These are phyloP conservation scores for Phytophthora fragariaefolia DNA, from an alignment of 352 stramenopile species.

Conservation along the genomic window DNA sequence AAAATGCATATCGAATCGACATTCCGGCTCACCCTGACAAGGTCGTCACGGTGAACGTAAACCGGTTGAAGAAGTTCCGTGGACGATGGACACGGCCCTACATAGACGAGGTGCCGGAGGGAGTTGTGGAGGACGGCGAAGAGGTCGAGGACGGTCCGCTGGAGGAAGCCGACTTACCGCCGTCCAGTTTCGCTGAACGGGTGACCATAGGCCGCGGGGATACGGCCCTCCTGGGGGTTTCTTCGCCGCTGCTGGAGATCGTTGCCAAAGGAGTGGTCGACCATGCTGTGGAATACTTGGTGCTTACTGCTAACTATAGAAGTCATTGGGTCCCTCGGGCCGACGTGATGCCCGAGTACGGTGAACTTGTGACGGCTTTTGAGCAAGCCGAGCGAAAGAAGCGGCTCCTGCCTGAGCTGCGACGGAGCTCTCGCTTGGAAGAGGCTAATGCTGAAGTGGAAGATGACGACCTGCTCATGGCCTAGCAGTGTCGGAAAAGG, in stretches of 20 bases:
- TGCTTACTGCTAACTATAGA: slow-evolving; percentile 2
- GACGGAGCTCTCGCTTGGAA: neutral
- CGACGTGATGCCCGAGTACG: too few species aligned
- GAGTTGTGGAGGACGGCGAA: neutral
- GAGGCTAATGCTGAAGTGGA: slow-evolving; percentile 1
- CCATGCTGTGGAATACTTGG: neutral
- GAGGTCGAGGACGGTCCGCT: neutral
- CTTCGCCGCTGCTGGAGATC: neutral
- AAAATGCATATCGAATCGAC: slow-evolving; percentile 2
- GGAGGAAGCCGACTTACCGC: neutral
- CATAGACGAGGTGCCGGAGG: neutral
- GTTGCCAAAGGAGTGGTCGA: neutral
- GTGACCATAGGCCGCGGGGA: slow-evolving; percentile 1
- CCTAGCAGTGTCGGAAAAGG: too few species aligned
- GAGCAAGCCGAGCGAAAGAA: neutral
- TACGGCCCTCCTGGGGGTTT: neutral
- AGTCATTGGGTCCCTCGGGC: neutral
- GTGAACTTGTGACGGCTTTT: neutral
- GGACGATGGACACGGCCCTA: neutral
- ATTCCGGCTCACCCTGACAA: slow-evolving; percentile 8
- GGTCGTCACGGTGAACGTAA: slow-evolving; percentile 3
- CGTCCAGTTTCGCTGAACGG: neutral
- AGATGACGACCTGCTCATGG: neutral
- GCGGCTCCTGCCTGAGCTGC: neutral
- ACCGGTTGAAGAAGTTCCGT: neutral